phyloP scores from a whole-genome alignment of 106 monocot genomes.

The Vanilla planifolia region DNA sequence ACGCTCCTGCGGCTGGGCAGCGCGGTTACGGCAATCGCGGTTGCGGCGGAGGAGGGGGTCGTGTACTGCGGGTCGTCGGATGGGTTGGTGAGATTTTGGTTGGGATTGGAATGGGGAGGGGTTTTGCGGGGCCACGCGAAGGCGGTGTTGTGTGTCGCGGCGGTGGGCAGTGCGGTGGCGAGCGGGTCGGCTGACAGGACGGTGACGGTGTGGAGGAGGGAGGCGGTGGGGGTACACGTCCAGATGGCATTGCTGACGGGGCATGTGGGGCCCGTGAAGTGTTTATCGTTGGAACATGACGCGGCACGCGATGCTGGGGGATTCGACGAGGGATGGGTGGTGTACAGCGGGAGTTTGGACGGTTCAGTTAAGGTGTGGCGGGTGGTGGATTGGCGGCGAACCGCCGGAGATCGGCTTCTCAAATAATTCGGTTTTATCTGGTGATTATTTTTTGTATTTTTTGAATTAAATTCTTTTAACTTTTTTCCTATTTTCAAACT shows the following conservation, averaged over 20 bases:
- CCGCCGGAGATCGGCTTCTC: too few species aligned
- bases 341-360: constrained; percentile 41
- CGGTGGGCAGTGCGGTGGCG: constrained; percentile 29
- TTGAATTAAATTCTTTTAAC: too few species aligned
- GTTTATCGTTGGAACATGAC: constrained; percentile 29
- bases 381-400: constrained; percentile 2
- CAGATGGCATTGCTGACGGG: constrained; percentile 48
- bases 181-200: constrained; percentile 73
- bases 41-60: constrained; percentile 1
- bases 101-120: constrained; percentile 32
- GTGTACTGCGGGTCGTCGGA: constrained; percentile 41
- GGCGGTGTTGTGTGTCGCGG: constrained; percentile 48
- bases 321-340: constrained; percentile 27
- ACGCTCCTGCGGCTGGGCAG: constrained; percentile 23
- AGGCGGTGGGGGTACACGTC: constrained; percentile 21
- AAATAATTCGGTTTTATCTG: too few species aligned
- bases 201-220: constrained; percentile 65
- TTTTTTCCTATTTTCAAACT: too few species aligned
- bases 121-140: constrained; percentile 24
- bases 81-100: constrained; percentile 39
- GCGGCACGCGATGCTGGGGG: constrained; percentile 17
- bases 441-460: too few species aligned
- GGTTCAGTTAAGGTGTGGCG: constrained; percentile 46
- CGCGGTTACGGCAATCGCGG: constrained; percentile 32
- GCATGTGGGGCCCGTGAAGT: constrained; percentile 40